Base-by-base conservation (phyloP, 176 grass and related monocot species). In the Rhynchospora tenuis region DNA sequence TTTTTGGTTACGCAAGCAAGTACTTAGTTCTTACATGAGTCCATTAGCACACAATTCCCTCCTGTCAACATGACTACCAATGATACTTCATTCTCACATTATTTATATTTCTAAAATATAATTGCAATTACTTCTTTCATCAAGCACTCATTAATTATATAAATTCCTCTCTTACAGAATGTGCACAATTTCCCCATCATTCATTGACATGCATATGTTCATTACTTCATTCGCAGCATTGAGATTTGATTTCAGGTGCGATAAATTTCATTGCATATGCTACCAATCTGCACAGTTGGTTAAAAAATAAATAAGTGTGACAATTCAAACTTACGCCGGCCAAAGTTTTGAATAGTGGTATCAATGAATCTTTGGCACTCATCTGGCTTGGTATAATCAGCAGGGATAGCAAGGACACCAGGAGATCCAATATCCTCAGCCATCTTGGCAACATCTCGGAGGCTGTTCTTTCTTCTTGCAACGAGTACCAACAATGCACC, bases 391-490 rank as follows among this genome's bases (percentile, higher is more conserved):
- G 89, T 87, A 68, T 91, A 88, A 27, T 96, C 91, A 6, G 87
- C 87, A 15, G 83, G 89, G 22, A 91, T 13, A 76, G 92, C 85
- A 33, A 96, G 93, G 57, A 96, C 93, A 84, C 84, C 59, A 6
- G 91, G 93, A 22, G 89, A 91, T 9, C 93, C 90, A 10, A 91
- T 67, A 13, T 64, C 87, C 33, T 43, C 28, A 16, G 89, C 91
- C 23, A 15, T 81, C 72, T 89, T 68, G 12, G 87, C 89, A 64
- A 93, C 93, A 66, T 89, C 86, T 20, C 63, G 61, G 62, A 93
- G 93, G 90, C 93, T 96, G 61, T 12, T 15, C 72, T 91, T 88
- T 90, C 90, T 89, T 81, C 93, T 96, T 9, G 93, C 91, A 87
- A 93, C 93, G 3, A 96, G 83, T 19, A 88, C 91, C 73, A 95